Evolutionary conservation across 257 asterid genomes (phyloP).

Genomic region (Ilex aquifolium): DNA sequence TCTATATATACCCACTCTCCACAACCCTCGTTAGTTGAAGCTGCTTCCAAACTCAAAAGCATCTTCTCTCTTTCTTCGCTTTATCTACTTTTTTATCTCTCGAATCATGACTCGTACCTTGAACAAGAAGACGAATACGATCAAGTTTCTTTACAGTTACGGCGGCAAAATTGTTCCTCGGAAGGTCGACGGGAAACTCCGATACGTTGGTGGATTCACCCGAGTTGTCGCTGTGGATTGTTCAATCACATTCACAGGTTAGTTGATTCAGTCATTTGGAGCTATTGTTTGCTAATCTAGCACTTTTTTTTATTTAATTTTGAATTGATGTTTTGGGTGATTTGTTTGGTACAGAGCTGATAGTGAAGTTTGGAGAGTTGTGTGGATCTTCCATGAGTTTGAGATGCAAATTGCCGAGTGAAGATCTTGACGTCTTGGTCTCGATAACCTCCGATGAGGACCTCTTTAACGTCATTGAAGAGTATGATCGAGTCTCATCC

Average conservation of each 20-base stretch:
- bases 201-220: conserved; percentile 71
- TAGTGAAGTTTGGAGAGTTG: conserved; percentile 70
- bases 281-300: not conserved
- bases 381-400: conserved; percentile 59
- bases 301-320: not conserved
- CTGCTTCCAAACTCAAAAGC: not conserved
- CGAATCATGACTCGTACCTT: conserved; percentile 26
- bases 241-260: conserved; percentile 26
- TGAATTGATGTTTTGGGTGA: not conserved
- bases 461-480: conserved; percentile 44
- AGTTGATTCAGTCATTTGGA: not conserved
- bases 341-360: conserved; percentile 35
- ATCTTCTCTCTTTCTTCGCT: not conserved
- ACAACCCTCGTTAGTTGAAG: not conserved
- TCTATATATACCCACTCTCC: too few relatives aligned
- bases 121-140: conserved; percentile 10
- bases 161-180: conserved; percentile 77
- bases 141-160: conserved; percentile 83
- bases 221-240: conserved; percentile 67
- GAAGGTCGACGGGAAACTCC: conserved; percentile 60
- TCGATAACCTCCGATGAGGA: conserved; percentile 75
- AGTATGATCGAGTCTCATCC: conserved; percentile 51
- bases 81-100: too few relatives aligned
- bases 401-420: conserved; percentile 71
- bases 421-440: conserved; percentile 69